phyloP scores from a whole-genome alignment of 1,139 yeast species.

The Taphrina confusa region DNA sequence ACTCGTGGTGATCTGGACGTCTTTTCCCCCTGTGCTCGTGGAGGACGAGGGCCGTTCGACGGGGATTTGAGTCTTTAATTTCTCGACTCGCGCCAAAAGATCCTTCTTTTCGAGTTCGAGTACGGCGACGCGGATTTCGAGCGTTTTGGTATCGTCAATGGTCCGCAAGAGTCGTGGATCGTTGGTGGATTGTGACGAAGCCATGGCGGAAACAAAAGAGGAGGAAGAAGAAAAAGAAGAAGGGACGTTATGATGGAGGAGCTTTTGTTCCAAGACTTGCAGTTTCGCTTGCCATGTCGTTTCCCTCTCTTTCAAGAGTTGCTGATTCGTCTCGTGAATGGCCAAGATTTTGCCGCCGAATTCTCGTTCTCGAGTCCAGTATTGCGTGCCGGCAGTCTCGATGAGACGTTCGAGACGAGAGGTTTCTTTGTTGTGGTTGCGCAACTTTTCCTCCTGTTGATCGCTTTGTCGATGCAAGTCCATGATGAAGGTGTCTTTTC shows the following conservation, averaged over 20 bases:
- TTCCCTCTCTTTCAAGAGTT: neutral
- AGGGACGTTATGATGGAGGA: too few species aligned
- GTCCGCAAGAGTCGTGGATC: neutral
- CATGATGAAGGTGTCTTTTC: conserved; percentile 4
- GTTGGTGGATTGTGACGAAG: neutral
- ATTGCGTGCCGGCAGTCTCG: neutral
- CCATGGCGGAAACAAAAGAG: too few species aligned
- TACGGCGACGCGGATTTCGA: neutral
- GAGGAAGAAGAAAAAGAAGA: too few species aligned
- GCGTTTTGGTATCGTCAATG: neutral
- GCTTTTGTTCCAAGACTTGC: neutral
- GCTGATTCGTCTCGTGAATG: neutral
- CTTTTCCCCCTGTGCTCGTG: neutral
- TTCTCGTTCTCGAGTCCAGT: conserved; percentile 7
- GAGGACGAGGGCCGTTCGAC: neutral
- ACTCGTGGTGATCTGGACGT: neutral
- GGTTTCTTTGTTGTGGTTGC: neutral
- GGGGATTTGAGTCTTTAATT: neutral
- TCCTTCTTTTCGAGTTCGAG: neutral
- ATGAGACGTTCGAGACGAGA: neutral
- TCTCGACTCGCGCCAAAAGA: neutral
- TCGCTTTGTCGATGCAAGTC: conserved; percentile 2
- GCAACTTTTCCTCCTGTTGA: neutral
- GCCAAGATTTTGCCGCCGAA: conserved; percentile 3
- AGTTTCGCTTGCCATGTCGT: neutral